Conservation (phyloP, 768 basidiomycete species). For the Cystobasidium onofrii region DNA sequence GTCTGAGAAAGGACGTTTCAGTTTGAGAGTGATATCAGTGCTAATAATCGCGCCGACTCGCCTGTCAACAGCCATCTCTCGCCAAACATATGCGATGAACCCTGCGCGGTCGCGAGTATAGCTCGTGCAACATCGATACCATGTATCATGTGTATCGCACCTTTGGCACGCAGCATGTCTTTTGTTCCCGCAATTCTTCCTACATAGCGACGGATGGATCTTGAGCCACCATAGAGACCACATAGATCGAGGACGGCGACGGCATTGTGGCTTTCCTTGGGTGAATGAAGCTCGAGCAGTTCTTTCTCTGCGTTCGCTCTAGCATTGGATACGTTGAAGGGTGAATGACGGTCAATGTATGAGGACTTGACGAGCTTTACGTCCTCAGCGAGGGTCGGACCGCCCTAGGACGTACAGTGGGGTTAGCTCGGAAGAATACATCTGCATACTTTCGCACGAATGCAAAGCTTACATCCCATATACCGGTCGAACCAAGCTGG, state of each 20-base stretch:
- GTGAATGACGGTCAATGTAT: slow-evolving; percentile 56
- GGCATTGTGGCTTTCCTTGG: slow-evolving; percentile 37
- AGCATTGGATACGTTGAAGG: slow-evolving; percentile 47
- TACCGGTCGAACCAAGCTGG: slow-evolving; percentile 57
- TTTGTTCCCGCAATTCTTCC: slow-evolving; percentile 54
- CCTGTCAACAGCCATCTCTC: slow-evolving; percentile 51
- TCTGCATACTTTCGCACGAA: neutral
- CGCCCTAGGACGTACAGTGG: slow-evolving; percentile 31
- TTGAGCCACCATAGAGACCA: slow-evolving; percentile 57
- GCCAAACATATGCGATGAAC: slow-evolving; percentile 50
- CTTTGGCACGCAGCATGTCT: slow-evolving; percentile 54
- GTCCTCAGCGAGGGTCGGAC: slow-evolving; percentile 41
- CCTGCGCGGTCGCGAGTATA: slow-evolving; percentile 54
- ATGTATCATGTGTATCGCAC: slow-evolving; percentile 58
- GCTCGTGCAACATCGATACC: slow-evolving; percentile 57
- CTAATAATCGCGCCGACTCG: neutral
- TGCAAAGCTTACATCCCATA: slow-evolving; percentile 49
- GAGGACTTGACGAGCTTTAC: slow-evolving; percentile 31
- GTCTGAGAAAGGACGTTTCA: slow-evolving; percentile 37
- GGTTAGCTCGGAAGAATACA: neutral
- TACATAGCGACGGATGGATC: slow-evolving; percentile 54
- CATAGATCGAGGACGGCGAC: slow-evolving; percentile 58
- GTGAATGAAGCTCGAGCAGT: slow-evolving; percentile 50
- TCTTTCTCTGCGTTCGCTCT: slow-evolving; percentile 55
- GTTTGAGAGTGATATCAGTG: neutral